Evolutionary conservation across 352 stramenopile species (phyloP), one percentile per base, ranked within the genome.

Genomic region (Globisporangium mamillatum): DNA sequence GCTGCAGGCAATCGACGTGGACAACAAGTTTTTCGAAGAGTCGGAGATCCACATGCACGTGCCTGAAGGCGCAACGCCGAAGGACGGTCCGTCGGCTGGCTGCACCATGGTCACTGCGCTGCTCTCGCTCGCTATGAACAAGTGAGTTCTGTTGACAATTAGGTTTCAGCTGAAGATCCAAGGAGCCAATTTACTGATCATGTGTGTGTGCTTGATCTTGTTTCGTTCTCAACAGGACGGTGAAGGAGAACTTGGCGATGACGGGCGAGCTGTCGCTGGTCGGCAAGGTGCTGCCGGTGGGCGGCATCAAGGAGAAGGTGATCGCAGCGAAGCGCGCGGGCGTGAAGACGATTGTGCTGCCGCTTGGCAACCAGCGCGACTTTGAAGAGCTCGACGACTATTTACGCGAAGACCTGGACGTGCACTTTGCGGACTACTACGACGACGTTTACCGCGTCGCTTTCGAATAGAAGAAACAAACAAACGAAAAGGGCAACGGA

Each of bases 221-320:
- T 66, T 46, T n/a, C 10, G 57, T 54, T 59, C 50, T 62, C 14
- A 54, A 32, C 57, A 94, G 86, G 70, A 95, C 93, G 20, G 91
- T 99, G 52, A 91, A 94, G 66, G 84, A 88, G 66, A 95, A 99
- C 74, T 77, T 99, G 27, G 97, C 97, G 12, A 99, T 99, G 98
- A 99, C 98, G 4, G 95, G 95, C 58, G 95, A 98, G 69, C 72
- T 98, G 32, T 98, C 91, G 25, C 84, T 99, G 20, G 98, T 98
- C 6, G 98, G 98, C 34, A 99, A 99, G 75, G 98, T 99, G 25
- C 74, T 99, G n/a, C 95, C 98, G 10, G 96, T 99, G 7, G 98
- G 98, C 63, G 98, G 98, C 44, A 99, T 99, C 73, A 99, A 99
- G 82, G 98, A 99, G 79, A 99, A 99, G 84, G 97, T 92, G 44